phyloP scores from a whole-genome alignment of 495 filamentous ascomycete genomes.

The Glarea lozoyensis region DNA sequence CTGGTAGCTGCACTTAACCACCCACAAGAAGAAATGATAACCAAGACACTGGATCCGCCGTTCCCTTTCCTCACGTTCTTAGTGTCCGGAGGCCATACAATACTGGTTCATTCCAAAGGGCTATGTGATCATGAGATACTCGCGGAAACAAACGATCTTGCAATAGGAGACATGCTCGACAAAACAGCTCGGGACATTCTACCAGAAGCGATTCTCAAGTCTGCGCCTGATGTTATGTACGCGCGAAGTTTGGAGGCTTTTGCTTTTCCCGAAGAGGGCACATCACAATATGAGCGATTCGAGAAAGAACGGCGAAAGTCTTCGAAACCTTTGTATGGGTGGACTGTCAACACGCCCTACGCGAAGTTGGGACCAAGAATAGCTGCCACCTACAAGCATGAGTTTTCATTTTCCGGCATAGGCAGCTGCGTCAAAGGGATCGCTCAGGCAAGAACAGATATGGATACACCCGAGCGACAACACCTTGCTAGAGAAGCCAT shows the following conservation, averaged over 20 bases:
- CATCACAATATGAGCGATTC: constrained; percentile 37
- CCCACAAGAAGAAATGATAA: neutral
- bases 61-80: constrained; percentile 87
- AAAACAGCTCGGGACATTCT: constrained; percentile 72
- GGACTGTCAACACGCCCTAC: constrained; percentile 45
- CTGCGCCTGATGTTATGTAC: constrained; percentile 54
- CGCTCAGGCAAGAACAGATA: constrained; percentile 18
- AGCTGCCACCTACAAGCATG: constrained; percentile 26
- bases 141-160: constrained; percentile 61
- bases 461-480: constrained; percentile 44
- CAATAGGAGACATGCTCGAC: constrained; percentile 79
- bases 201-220: constrained; percentile 18
- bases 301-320: constrained; percentile 21
- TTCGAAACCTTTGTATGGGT: constrained; percentile 37
- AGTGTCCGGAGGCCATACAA: constrained; percentile 88
- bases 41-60: constrained; percentile 15
- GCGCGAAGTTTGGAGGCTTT: constrained; percentile 68
- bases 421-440: constrained; percentile 43
- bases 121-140: constrained; percentile 63
- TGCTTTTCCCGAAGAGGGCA: constrained; percentile 54
- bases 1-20: constrained; percentile 55
- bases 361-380: constrained; percentile 34
- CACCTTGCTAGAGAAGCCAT: constrained; percentile 61
- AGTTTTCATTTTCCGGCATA: constrained; percentile 60
- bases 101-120: constrained; percentile 62